Percentiles rank a stretch among this genome's conserved stretches.
These are phyloP conservation scores for Alopecurus myosuroides DNA, from an alignment of 176 grass and related monocot species.

Conservation along the genomic window DNA sequence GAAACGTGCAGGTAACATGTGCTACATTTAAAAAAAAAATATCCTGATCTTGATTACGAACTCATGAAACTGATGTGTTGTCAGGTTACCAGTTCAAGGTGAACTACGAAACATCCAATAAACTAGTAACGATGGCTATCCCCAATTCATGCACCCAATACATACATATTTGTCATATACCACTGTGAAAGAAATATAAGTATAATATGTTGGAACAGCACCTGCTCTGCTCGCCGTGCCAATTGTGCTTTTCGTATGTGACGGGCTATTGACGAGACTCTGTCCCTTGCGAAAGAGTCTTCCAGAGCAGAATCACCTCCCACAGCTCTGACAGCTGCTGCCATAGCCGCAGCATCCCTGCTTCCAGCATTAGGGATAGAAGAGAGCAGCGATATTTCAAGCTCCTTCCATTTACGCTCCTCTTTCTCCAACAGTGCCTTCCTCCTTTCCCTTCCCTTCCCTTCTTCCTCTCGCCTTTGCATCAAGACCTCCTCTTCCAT, in stretches of 20 bases:
- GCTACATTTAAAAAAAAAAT: neutral
- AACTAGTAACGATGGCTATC: neutral
- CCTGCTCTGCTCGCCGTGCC: slow-evolving; percentile 87
- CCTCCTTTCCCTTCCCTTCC: slow-evolving; percentile 94
- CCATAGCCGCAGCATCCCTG: slow-evolving; percentile 97
- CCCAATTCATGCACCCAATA: neutral
- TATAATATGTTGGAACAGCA: slow-evolving; percentile 19
- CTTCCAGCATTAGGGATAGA: slow-evolving; percentile 94
- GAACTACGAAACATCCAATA: neutral
- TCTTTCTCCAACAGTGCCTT: slow-evolving; percentile 91
- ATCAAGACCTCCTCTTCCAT: slow-evolving; percentile 99
- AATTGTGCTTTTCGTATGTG: slow-evolving; percentile 82
- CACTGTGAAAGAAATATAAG: neutral
- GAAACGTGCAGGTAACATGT: slow-evolving; percentile 10
- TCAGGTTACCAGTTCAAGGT: slow-evolving; percentile 11
- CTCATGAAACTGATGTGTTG: slow-evolving; percentile 17
- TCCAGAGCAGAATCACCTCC: slow-evolving; percentile 89
- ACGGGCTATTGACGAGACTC: slow-evolving; percentile 75
- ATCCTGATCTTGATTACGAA: neutral
- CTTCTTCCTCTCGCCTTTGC: slow-evolving; percentile 98
- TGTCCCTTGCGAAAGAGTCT: slow-evolving; percentile 96
- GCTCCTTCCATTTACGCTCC: slow-evolving; percentile 99
- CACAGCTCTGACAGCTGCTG: slow-evolving; percentile 94
- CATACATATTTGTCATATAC: neutral
- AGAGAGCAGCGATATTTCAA: slow-evolving; percentile 88